Conservation (phyloP, 768 basidiomycete genomes). For the Neoboletus magnificus region DNA sequence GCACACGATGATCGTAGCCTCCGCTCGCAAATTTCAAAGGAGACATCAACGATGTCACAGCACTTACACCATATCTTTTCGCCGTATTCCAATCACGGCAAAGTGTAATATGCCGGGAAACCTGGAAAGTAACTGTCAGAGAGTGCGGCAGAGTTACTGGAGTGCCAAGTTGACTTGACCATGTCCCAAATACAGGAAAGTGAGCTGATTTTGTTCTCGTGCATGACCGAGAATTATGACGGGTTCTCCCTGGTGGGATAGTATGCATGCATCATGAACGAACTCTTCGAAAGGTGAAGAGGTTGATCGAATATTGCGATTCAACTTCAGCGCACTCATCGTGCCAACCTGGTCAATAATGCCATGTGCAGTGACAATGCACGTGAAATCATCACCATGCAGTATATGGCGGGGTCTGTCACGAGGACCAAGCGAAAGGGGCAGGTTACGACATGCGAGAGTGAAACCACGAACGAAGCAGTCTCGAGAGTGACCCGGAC, state of each 20-base stretch:
- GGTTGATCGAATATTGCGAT: constrained; percentile 19
- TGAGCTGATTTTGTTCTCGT: constrained; percentile 35
- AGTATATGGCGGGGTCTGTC: constrained; percentile 43
- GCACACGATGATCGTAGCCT: constrained; percentile 47
- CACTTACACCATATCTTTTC: constrained; percentile 42
- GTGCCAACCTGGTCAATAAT: constrained; percentile 30
- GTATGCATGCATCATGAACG: constrained; percentile 44
- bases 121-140: constrained; percentile 11
- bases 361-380: constrained; percentile 40
- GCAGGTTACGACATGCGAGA: neutral
- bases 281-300: constrained; percentile 25
- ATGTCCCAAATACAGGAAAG: constrained; percentile 17
- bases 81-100: constrained; percentile 31
- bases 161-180: constrained; percentile 22
- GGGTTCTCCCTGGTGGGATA: constrained; percentile 24
- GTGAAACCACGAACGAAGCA: neutral
- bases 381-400: constrained; percentile 10
- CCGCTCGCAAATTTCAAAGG: constrained; percentile 46
- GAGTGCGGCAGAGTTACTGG: neutral
- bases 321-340: constrained; percentile 16
- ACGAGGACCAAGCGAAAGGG: constrained; percentile 25
- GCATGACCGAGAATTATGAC: constrained; percentile 38
- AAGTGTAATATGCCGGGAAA: constrained; percentile 9
- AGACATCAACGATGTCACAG: constrained; percentile 40
- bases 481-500: neutral